Percentiles rank a stretch among this genome's conserved stretches.
Conservation (phyloP, 1,284 basidiomycete species). For the Peniophora sp. region DNA sequence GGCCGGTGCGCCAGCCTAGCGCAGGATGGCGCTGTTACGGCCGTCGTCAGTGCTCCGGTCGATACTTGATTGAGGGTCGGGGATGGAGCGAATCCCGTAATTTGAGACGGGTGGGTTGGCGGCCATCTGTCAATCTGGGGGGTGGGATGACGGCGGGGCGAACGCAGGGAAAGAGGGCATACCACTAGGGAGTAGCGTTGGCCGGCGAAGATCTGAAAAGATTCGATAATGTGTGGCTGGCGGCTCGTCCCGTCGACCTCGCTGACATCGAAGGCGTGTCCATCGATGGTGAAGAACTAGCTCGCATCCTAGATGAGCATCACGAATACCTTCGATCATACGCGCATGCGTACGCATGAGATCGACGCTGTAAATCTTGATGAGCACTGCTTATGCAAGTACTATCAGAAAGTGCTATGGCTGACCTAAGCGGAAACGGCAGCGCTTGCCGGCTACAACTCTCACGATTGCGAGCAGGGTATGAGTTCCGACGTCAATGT, state of each 20-base stretch:
- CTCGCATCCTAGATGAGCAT: conserved; percentile 23
- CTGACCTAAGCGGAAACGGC: no score
- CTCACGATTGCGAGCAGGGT: conserved; percentile 24
- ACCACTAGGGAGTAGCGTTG: conserved; percentile 31
- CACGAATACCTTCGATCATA: no score
- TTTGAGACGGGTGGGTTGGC: conserved; percentile 22
- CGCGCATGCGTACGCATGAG: no score
- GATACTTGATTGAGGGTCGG: conserved; percentile 21
- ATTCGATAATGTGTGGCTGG: conserved; percentile 31
- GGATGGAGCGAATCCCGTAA: conserved; percentile 19
- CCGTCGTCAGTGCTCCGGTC: conserved; percentile 20
- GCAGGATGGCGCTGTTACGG: conserved; percentile 44
- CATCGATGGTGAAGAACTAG: conserved; percentile 34
- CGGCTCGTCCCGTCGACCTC: conserved; percentile 34
- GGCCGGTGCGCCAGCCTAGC: conserved; percentile 37
- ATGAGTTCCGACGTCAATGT: conserved; percentile 18
- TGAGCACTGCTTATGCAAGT: no score
- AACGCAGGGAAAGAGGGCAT: no score
- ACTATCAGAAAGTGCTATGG: no score
- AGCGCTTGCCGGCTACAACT: conserved; percentile 22
- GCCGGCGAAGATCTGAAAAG: conserved; percentile 26
- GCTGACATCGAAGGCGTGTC: conserved; percentile 36
- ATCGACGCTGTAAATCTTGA: no score
- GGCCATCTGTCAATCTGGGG: conserved; percentile 14
- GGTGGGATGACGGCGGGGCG: no score